Evolutionary conservation across 441 rosid genomes (phyloP).

Genomic region (Corymbia citriodora): DNA sequence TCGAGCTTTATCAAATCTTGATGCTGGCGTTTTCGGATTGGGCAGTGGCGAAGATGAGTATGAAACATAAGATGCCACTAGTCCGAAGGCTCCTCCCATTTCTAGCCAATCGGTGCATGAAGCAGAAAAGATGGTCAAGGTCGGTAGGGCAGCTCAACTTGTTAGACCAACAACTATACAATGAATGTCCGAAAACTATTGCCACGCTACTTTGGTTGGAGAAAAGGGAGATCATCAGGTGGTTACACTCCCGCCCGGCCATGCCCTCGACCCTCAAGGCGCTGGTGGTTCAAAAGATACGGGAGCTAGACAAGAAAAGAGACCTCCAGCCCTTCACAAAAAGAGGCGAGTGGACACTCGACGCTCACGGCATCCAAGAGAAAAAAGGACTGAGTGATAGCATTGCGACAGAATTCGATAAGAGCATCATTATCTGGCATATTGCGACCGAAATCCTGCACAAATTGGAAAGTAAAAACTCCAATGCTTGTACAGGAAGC

Average conservation of each 20-base stretch:
- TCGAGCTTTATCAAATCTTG: neutral
- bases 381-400: neutral
- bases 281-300: neutral
- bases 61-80: neutral
- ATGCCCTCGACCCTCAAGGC: neutral
- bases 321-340: accelerated
- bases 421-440: neutral
- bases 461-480: neutral
- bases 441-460: neutral
- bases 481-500: neutral
- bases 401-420: neutral
- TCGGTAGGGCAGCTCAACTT: neutral
- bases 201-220: neutral
- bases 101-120: neutral
- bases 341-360: neutral
- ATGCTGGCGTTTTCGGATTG: neutral
- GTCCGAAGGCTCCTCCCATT: neutral
- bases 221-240: neutral
- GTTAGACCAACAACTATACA: neutral
- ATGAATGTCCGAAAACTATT: neutral
- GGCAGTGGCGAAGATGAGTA: neutral
- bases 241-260: neutral
- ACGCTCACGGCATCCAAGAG: neutral
- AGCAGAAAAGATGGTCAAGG: neutral
- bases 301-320: neutral